phyloP scores from a whole-genome alignment of 2,329 filamentous ascomycete genomes.

The Aspergillus fischeri region DNA sequence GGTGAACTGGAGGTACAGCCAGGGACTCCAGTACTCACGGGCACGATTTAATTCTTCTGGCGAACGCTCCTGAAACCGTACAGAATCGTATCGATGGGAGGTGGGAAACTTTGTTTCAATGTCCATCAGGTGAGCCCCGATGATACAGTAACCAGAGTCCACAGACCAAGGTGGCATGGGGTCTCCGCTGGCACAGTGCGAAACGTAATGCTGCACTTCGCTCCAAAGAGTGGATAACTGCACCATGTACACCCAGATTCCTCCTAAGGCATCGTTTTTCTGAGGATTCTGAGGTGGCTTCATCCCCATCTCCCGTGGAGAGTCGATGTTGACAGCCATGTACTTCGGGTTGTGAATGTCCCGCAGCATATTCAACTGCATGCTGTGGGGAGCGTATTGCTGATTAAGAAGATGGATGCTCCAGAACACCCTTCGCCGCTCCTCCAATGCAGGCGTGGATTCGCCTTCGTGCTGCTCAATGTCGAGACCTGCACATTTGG shows the following conservation, averaged over 20 bases:
- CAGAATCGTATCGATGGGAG: background rate
- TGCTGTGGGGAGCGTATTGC: background rate
- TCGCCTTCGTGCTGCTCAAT: background rate
- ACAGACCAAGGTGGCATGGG: background rate
- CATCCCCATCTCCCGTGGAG: background rate
- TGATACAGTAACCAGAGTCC: background rate
- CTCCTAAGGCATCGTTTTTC: background rate
- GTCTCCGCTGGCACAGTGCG: background rate
- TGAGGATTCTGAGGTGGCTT: background rate
- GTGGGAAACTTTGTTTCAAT: background rate
- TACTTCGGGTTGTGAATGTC: background rate
- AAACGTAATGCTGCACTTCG: background rate
- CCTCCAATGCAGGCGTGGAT: background rate
- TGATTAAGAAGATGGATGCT: background rate
- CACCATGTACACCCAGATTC: background rate
- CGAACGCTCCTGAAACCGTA: background rate
- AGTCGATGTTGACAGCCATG: background rate
- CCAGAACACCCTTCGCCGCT: background rate
- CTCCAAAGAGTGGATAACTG: background rate
- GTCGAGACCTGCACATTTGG: background rate
- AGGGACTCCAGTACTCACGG: conserved; percentile 28
- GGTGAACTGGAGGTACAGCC: conserved; percentile 28
- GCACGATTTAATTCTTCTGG: conserved; percentile 7
- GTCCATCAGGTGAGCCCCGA: background rate
- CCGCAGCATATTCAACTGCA: background rate